These are phyloP conservation scores for Colletotrichum sublineola DNA, from an alignment of 2,329 filamentous ascomycete species.

Conservation along the genomic window DNA sequence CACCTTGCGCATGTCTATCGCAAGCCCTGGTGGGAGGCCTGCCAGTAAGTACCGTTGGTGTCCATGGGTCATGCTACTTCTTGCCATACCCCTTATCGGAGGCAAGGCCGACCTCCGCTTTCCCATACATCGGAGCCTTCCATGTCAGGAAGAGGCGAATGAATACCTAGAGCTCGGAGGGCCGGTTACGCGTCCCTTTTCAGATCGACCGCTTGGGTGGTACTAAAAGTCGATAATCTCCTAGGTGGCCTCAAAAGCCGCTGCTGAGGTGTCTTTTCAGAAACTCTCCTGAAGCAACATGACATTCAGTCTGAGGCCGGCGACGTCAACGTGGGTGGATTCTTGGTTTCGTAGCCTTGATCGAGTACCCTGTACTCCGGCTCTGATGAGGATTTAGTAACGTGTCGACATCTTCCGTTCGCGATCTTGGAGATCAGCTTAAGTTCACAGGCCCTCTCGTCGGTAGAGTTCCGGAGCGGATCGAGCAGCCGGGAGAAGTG, in stretches of 20 bases:
- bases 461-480: background rate
- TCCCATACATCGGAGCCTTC: background rate
- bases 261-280: too few species aligned
- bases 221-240: background rate
- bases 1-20: background rate
- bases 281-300: background rate
- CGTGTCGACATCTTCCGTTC: background rate
- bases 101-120: slow-evolving; percentile 7
- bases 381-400: background rate
- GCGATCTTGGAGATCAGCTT: background rate
- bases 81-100: background rate
- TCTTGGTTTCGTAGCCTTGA: background rate
- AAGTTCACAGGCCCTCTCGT: background rate
- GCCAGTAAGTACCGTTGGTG: background rate
- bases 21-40: background rate
- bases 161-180: too few species aligned
- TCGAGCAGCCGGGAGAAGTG: background rate
- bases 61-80: background rate
- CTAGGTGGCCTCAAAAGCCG: background rate
- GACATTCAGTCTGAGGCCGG: background rate
- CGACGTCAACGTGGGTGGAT: background rate
- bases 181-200: background rate
- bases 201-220: background rate
- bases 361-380: background rate
- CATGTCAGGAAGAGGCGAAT: background rate